phyloP scores from a whole-genome alignment of 768 basidiomycete genomes.

The Pisolithus tinctorius region DNA sequence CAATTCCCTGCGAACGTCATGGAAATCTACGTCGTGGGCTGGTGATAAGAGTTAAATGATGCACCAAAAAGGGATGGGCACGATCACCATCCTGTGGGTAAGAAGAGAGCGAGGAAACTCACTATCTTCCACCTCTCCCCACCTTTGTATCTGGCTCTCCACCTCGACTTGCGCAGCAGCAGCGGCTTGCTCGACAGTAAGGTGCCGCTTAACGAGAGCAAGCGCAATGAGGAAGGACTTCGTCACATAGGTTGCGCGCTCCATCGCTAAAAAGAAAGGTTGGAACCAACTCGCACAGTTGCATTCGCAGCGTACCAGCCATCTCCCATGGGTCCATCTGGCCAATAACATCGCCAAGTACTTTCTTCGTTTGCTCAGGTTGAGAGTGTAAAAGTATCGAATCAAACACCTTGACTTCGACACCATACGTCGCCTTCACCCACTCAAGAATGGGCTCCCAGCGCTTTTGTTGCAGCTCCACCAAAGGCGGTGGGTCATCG shows the following conservation, averaged over 20 bases:
- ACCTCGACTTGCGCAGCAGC: constrained; percentile 89
- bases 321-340: constrained; percentile 78
- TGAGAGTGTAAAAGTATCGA: constrained; percentile 70
- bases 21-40: constrained; percentile 98
- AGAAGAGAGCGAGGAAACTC: constrained; percentile 29
- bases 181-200: constrained; percentile 81
- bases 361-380: constrained; percentile 56
- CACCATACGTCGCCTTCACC: constrained; percentile 57
- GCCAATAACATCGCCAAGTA: constrained; percentile 50
- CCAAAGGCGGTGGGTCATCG: constrained; percentile 67
- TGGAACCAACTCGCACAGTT: not conserved
- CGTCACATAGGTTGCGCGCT: constrained; percentile 80
- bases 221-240: constrained; percentile 90
- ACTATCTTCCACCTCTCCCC: constrained; percentile 99
- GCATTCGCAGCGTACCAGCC: constrained; percentile 55
- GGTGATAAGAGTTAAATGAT: constrained; percentile 8
- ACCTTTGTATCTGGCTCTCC: constrained; percentile 88
- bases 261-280: constrained; percentile 56
- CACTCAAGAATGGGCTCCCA: constrained; percentile 89
- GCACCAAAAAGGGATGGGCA: not conserved
- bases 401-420: constrained; percentile 62
- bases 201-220: constrained; percentile 68
- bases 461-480: constrained; percentile 68
- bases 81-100: not conserved
- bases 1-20: constrained; percentile 83